These are phyloP conservation scores for Waltergamsia citrina DNA, from an alignment of 2,329 filamentous ascomycete genomes.

Conservation along the genomic window DNA sequence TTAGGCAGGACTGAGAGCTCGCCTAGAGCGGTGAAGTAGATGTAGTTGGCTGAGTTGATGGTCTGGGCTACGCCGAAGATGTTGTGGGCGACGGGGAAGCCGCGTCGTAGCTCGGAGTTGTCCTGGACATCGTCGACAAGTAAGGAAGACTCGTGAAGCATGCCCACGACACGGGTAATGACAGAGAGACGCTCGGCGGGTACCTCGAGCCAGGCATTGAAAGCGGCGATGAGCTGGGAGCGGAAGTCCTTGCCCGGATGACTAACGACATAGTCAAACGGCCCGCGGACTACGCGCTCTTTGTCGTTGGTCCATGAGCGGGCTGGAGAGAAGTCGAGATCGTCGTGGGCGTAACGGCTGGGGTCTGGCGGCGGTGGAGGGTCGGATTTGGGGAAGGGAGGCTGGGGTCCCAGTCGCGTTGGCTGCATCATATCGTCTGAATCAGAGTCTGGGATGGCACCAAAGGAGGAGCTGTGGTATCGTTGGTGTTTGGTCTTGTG, in stretches of 20 bases:
- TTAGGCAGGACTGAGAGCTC: constrained; percentile 58
- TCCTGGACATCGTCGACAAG: constrained; percentile 87
- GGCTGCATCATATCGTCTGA: constrained; percentile 17
- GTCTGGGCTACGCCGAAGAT: constrained; percentile 84
- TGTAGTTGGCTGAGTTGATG: constrained; percentile 85
- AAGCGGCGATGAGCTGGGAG: constrained; percentile 67
- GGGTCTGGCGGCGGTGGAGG: constrained; percentile 35
- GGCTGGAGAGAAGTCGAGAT: constrained; percentile 40
- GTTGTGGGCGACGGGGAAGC: constrained; percentile 71
- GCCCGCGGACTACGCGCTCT: constrained; percentile 67
- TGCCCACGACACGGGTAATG: constrained; percentile 72
- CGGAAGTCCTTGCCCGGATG: constrained; percentile 83
- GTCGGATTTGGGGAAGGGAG: constrained; percentile 32
- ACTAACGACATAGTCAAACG: constrained; percentile 70
- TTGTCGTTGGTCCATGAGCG: constrained; percentile 62
- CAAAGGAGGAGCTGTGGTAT: constrained; percentile 5
- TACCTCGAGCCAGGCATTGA: constrained; percentile 73
- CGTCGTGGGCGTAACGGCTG: constrained; percentile 41
- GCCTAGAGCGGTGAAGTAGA: constrained; percentile 73
- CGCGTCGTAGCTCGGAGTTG: constrained; percentile 64
- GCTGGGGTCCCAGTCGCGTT: constrained; percentile 16
- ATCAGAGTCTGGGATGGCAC: background rate
- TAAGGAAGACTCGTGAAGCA: constrained; percentile 78
- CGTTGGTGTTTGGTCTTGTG: constrained; percentile 2
- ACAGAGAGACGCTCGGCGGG: constrained; percentile 59